Base-by-base conservation (phyloP, 2,329 filamentous ascomycete species). In the Diaporthe aspalathi region DNA sequence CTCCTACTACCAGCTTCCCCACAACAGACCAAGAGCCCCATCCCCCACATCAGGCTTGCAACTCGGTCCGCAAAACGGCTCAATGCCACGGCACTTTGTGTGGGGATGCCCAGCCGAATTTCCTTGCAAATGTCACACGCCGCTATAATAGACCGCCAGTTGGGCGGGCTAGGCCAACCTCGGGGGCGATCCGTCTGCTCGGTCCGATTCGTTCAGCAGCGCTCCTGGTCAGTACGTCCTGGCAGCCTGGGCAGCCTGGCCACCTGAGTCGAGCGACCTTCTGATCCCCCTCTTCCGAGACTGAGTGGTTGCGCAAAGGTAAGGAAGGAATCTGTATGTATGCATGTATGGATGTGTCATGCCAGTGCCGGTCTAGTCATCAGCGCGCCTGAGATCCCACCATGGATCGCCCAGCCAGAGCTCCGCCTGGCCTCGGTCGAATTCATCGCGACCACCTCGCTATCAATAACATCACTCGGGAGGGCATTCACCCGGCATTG, bases 381-480 rank as follows among this genome's bases (percentile, higher is more conserved):
- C 40, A 62, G 24, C 24, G 40, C 57, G 11, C 22, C 40, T 62
- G 24, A 22, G 57, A 49, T 22, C 12, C 27, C 3, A 40, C 40
- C 57, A 63, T 63, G 57, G 43, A 22, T 49, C n/a, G 27, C 43
- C 57, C 43, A 17, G 49, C 27, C 27, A 49, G n/a, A n/a, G 27
- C 57, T 49, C 57, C 43, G 43, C 57, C 32, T 49, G 57, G 57
- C 57, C 56, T 63, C 57, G 57, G 57, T 63, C 43, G 22, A 49
- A 49, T 63, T 63, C 57, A 35, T 63, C 27, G 57, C 43, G 60
- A 65, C n/a, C 45, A 65, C 29, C 60, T 38, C 50, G 45, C 43
- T 45, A 38, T 65, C 57, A 65, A 50, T 24, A 50, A 7, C n/a
- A 17, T 38, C 32, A 32, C 8, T 49, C 60, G 60, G 60, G 20